Evolutionary conservation across 768 basidiomycete genomes (phyloP).

Genomic region (Mycena amicta): DNA sequence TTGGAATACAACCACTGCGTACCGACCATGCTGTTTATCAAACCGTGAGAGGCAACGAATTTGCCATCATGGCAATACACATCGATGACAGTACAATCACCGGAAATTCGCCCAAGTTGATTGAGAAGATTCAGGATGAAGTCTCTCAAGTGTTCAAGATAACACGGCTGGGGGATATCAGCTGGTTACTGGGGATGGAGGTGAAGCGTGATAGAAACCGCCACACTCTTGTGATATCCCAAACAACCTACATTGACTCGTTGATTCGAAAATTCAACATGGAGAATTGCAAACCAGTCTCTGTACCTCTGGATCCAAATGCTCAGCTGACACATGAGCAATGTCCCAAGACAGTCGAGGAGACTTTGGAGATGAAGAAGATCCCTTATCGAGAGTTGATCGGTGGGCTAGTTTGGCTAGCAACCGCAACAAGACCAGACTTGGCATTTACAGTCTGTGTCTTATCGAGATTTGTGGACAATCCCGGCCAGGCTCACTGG

Average conservation of each 20-base stretch:
- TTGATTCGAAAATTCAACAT: conserved; percentile 24
- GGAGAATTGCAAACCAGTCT: neutral
- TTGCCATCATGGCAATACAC: conserved; percentile 22
- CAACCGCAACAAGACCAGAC: neutral
- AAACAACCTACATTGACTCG: conserved; percentile 29
- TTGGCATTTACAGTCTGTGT: neutral
- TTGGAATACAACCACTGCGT: neutral
- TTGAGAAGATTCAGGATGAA: conserved; percentile 21
- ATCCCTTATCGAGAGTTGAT: neutral
- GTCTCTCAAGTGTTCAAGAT: conserved; percentile 31
- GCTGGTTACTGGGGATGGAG: conserved; percentile 34
- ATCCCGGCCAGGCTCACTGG: neutral
- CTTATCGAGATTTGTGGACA: neutral
- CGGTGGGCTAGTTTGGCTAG: neutral
- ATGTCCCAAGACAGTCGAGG: neutral
- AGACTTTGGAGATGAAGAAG: neutral
- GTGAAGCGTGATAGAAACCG: conserved; percentile 22
- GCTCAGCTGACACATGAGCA: neutral
- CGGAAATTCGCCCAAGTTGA: conserved; percentile 10
- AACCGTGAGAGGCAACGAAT: neutral
- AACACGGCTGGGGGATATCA: conserved; percentile 28
- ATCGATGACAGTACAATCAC: conserved; percentile 38
- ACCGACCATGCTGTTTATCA: conserved; percentile 16
- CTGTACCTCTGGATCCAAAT: neutral
- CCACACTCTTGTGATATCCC: conserved; percentile 28